phyloP scores from a whole-genome alignment of 306 rosid species.

The Medicago lupulina region DNA sequence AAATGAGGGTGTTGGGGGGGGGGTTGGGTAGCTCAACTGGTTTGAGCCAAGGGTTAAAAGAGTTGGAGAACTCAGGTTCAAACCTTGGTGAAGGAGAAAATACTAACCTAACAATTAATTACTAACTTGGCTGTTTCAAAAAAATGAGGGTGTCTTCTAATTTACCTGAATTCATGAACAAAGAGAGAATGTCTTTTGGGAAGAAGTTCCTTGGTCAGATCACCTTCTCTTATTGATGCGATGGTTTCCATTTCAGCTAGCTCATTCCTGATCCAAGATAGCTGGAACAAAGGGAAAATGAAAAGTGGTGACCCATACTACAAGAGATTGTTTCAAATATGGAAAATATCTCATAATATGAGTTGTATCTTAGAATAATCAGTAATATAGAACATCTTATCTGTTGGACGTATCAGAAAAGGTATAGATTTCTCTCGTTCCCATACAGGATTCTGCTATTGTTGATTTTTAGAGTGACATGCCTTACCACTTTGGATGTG shows the following conservation, averaged over 20 bases:
- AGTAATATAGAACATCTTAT: constrained; percentile 2
- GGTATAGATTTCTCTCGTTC: not conserved
- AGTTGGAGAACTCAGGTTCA: no score
- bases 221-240: constrained; percentile 70
- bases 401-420: not conserved
- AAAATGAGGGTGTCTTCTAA: constrained; percentile 32
- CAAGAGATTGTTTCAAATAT: constrained; percentile 25
- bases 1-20: not conserved
- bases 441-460: not conserved
- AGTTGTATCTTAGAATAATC: not conserved
- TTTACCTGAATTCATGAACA: constrained; percentile 76
- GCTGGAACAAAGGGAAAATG: constrained; percentile 39
- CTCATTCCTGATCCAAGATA: constrained; percentile 52
- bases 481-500: not conserved
- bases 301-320: constrained; percentile 30
- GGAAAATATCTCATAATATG: constrained; percentile 14
- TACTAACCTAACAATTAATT: no score
- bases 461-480: not conserved
- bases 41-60: no score
- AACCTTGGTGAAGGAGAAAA: no score
- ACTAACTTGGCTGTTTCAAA: no score
- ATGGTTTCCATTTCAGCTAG: constrained; percentile 67
- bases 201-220: constrained; percentile 82
- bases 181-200: constrained; percentile 70
- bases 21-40: no score